These are phyloP conservation scores for Rosa rugosa DNA, from an alignment of 306 rosid species.

Conservation along the genomic window DNA sequence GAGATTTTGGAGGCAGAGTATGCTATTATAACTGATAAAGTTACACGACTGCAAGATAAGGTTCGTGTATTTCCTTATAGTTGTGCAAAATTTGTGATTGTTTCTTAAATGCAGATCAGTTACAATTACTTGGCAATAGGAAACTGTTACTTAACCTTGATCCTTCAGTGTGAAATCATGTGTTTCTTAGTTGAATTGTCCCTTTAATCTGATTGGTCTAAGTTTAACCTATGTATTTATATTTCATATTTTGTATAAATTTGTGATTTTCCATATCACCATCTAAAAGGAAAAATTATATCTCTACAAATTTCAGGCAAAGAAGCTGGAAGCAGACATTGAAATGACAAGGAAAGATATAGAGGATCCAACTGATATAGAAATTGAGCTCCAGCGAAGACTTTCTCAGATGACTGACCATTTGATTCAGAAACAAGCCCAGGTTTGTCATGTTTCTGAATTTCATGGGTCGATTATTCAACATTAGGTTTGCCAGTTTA, in stretches of 20 bases:
- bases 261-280: conserved; percentile 5
- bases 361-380: conserved; percentile 90
- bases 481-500: not conserved
- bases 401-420: conserved; percentile 94
- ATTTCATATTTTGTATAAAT: not conserved
- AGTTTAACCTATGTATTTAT: not conserved
- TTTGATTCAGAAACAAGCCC: conserved; percentile 92
- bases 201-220: not conserved
- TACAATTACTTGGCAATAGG: not conserved
- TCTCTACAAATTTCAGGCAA: conserved; percentile 50
- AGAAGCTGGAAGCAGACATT: conserved; percentile 69
- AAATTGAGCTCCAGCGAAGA: conserved; percentile 84
- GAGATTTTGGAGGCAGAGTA: conserved; percentile 85
- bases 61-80: conserved; percentile 34
- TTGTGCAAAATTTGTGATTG: not conserved
- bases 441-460: conserved; percentile 49
- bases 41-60: conserved; percentile 61
- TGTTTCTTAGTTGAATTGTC: not conserved
- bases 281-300: conserved; percentile 3
- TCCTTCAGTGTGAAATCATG: not conserved
- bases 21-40: conserved; percentile 59
- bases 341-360: conserved; percentile 80
- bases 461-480: conserved; percentile 8
- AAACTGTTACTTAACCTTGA: not conserved
- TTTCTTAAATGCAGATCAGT: not conserved